phyloP scores from a whole-genome alignment of 1,139 yeast species.

The Suhomyces bribrorum region DNA sequence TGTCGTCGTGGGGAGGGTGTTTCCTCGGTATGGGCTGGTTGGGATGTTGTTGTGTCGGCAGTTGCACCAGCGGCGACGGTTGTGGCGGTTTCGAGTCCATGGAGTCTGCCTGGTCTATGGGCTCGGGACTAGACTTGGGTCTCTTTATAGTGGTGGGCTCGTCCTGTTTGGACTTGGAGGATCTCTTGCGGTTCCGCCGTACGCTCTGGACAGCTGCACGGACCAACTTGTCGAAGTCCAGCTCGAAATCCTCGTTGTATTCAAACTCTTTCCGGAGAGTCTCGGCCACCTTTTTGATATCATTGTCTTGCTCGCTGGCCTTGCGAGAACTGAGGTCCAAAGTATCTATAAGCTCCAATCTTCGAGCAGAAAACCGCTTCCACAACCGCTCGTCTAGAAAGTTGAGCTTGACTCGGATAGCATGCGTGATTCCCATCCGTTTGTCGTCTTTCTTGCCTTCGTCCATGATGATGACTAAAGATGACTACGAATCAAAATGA shows the following conservation, averaged over 20 bases:
- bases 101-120: no score
- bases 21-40: conserved; percentile 1
- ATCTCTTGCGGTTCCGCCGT: conserved; percentile 46
- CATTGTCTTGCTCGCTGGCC: conserved; percentile 90
- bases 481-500: conserved; percentile 17
- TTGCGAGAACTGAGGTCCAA: conserved; percentile 73
- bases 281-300: conserved; percentile 75
- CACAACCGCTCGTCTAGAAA: conserved; percentile 81
- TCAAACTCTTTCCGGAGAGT: conserved; percentile 74
- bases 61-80: no score
- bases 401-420: conserved; percentile 69
- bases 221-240: conserved; percentile 85
- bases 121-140: not conserved
- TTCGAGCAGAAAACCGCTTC: conserved; percentile 85
- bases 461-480: conserved; percentile 10
- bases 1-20: not conserved
- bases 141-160: conserved; percentile 8
- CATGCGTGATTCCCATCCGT: conserved; percentile 68
- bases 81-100: no score
- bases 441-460: conserved; percentile 10
- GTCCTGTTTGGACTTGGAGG: conserved; percentile 29
- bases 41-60: conserved; percentile 3
- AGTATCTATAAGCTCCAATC: conserved; percentile 84
- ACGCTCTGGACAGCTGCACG: conserved; percentile 85
- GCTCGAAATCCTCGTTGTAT: conserved; percentile 55